A percentile compares a stretch with the other conserved stretches of the same genome.
phyloP scores from a whole-genome alignment of 2,329 filamentous ascomycete species.

The Elsinoe necatrix region DNA sequence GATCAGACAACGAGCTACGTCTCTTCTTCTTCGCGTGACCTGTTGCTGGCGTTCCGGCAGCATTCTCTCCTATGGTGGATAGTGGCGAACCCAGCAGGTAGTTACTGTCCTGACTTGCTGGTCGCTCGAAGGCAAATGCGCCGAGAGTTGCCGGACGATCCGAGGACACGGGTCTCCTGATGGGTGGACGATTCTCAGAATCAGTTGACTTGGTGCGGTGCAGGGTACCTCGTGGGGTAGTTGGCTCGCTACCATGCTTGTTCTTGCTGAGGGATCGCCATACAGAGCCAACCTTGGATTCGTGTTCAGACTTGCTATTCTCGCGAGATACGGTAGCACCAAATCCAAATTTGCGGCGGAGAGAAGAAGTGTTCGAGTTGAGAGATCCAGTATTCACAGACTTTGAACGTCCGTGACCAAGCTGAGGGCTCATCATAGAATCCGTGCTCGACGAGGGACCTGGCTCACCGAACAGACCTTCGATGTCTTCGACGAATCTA shows the following conservation, averaged over 20 bases:
- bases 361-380: constrained; percentile 76
- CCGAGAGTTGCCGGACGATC: constrained; percentile 42
- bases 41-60: constrained; percentile 36
- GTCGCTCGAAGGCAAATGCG: constrained; percentile 41
- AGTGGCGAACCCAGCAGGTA: constrained; percentile 41
- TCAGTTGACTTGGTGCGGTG: constrained; percentile 73
- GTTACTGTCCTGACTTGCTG: constrained; percentile 36
- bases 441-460: constrained; percentile 15
- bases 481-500: constrained; percentile 79
- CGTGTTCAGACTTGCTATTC: constrained; percentile 63
- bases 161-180: constrained; percentile 47
- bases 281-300: constrained; percentile 65
- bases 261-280: constrained; percentile 86
- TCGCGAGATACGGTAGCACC: constrained; percentile 61
- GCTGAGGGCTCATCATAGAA: constrained; percentile 1
- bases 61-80: constrained; percentile 43
- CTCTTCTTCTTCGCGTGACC: constrained; percentile 63
- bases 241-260: constrained; percentile 51
- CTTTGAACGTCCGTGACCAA: constrained; percentile 41
- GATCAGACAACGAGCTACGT: constrained; percentile 82
- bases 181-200: constrained; percentile 43
- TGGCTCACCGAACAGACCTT: constrained; percentile 71
- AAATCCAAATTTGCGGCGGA: constrained; percentile 76
- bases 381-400: constrained; percentile 65
- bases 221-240: constrained; percentile 58